These are phyloP conservation scores for Herpetospermum pedunculosum DNA, from an alignment of 306 rosid genomes.

Conservation along the genomic window DNA sequence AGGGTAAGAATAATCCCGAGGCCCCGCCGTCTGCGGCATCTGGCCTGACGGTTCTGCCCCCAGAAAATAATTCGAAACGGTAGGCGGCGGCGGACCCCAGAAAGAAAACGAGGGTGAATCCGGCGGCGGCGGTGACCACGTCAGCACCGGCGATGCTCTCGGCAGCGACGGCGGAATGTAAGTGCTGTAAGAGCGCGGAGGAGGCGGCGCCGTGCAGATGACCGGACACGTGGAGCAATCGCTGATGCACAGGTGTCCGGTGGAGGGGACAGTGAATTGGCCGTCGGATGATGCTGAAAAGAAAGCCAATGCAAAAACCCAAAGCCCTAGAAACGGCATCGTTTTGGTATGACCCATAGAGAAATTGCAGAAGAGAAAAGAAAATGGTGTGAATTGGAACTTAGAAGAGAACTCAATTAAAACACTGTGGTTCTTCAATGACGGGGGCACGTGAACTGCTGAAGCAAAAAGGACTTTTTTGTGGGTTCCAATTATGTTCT, in stretches of 20 bases:
- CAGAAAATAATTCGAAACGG: conserved; percentile 24
- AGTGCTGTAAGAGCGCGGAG: conserved; percentile 11
- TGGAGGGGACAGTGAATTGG: conserved; percentile 19
- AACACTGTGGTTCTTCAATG: background rate
- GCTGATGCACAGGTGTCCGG: conserved; percentile 45
- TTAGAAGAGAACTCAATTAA: background rate
- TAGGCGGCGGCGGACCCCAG: conserved; percentile 37
- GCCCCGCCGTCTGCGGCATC: conserved; percentile 25
- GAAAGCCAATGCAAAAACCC: conserved; percentile 25
- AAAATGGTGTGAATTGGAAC: background rate
- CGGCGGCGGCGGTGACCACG: conserved; percentile 15
- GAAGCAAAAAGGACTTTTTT: background rate
- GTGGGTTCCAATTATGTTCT: background rate
- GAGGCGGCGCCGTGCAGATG: conserved; percentile 59
- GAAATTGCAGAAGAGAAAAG: conserved; percentile 3
- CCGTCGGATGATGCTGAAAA: conserved; percentile 22
- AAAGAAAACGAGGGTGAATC: conserved; percentile 21
- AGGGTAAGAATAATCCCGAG: conserved; percentile 42
- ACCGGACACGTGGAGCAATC: conserved; percentile 68
- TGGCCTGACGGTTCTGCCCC: conserved; percentile 33
- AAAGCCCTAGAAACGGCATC: conserved; percentile 10
- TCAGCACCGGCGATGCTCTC: background rate
- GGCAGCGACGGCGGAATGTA: background rate
- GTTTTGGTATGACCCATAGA: conserved; percentile 20
- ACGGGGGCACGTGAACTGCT: background rate